Evolutionary conservation across 2,329 filamentous ascomycete genomes (phyloP).

Genomic region (Pleomassaria siparia): DNA sequence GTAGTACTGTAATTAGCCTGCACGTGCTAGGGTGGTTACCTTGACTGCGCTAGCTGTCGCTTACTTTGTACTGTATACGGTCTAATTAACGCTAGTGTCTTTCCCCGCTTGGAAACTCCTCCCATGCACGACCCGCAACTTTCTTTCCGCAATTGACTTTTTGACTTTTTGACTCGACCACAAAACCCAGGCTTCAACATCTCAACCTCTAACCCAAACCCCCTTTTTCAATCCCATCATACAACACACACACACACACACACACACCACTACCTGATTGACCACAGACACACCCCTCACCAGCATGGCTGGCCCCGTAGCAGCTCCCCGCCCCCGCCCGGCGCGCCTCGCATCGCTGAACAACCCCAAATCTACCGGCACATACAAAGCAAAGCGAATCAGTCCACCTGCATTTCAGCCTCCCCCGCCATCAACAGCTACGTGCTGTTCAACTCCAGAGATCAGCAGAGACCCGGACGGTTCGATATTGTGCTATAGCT

Average conservation of each 20-base stretch:
- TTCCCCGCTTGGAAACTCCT: not conserved
- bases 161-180: not conserved
- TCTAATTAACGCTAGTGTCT: too few species aligned
- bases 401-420: not conserved
- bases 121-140: not conserved
- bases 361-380: not conserved
- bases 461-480: slow-evolving; percentile 29
- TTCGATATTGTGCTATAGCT: slow-evolving; percentile 31
- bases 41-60: too few species aligned
- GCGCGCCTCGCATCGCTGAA: slow-evolving; percentile 3
- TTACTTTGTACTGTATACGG: too few species aligned
- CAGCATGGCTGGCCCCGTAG: slow-evolving; percentile 1
- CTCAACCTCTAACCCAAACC: not conserved
- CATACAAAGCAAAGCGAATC: slow-evolving; percentile 2
- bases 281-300: not conserved
- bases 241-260: not conserved
- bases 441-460: slow-evolving; percentile 33
- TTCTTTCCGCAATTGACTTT: not conserved
- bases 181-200: not conserved
- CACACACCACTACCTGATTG: not conserved
- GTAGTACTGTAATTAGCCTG: too few species aligned
- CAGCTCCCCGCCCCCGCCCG: not conserved
- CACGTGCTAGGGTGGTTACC: too few species aligned
- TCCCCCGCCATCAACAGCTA: not conserved
- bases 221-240: not conserved